Base-by-base conservation (phyloP, 2,329 filamentous ascomycete genomes). In the Neurospora sp. region DNA sequence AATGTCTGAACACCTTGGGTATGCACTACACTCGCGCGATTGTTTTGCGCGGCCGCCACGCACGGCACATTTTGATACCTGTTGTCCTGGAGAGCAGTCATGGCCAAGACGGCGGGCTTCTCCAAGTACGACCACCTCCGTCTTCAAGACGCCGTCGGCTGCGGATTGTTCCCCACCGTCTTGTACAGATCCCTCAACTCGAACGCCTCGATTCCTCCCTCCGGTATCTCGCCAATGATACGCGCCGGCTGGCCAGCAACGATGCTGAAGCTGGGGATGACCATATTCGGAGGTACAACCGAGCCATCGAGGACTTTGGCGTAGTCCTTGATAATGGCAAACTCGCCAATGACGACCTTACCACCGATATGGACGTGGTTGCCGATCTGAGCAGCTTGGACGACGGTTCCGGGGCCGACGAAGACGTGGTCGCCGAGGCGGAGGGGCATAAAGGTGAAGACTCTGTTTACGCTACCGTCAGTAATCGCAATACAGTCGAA, bases 401-500 rank as follows among this genome's bases (percentile, higher is more conserved):
- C 86, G 46, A 95, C 87, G 43, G 89, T 89, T 40, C 84, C 83
- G 76, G 88, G 85, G 70, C 93, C 94, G 67, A 99, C 87, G 80
- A 95, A 97, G 73, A 97, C 94, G 81, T 98, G 95, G 79, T 97
- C 94, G 66, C 93, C 93, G 74, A 99, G 91, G 72, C 96, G 92
- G 75, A 98, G 89, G 8, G 94, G 94, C 80, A 95, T 95, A 81
- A 94, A 92, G 57, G 89, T 91, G 77, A 92, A 91, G 41, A 83
- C n/a, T n/a, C n/a, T n/a, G n/a, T n/a, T n/a, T n/a, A n/a, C n/a
- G n/a, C n/a, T n/a, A n/a, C n/a, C n/a, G n/a, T n/a, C n/a, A n/a
- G n/a, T n/a, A n/a, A n/a, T n/a, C n/a, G n/a, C n/a, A n/a, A n/a
- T n/a, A n/a, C n/a, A n/a, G n/a, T n/a, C n/a, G n/a, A n/a, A n/a